These are phyloP conservation scores for Castanea crenata DNA, from an alignment of 306 rosid genomes.

Conservation along the genomic window DNA sequence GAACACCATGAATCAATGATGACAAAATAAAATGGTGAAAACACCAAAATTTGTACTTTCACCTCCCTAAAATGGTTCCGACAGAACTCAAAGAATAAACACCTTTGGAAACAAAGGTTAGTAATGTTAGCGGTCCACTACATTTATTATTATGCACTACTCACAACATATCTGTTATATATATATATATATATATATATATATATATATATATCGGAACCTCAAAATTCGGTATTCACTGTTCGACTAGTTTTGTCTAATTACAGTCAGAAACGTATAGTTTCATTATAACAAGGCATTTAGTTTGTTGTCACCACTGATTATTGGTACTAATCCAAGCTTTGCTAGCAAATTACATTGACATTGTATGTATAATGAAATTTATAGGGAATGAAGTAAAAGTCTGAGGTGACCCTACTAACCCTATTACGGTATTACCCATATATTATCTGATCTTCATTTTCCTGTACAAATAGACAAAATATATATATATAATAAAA, in stretches of 20 bases:
- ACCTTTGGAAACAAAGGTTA: too few relatives aligned
- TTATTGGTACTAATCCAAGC: background rate
- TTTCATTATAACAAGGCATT: too few relatives aligned
- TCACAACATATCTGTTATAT: too few relatives aligned
- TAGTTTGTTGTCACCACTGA: background rate
- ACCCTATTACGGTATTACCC: background rate
- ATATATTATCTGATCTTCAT: background rate
- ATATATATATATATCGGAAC: too few relatives aligned
- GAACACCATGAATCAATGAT: background rate
- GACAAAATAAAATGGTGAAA: background rate
- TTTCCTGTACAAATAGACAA: background rate
- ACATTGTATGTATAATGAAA: background rate
- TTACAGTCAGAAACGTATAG: too few relatives aligned
- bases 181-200: too few relatives aligned
- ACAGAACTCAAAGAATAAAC: too few relatives aligned
- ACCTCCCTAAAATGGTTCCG: background rate
- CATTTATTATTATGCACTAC: too few relatives aligned
- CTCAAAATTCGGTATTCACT: too few relatives aligned
- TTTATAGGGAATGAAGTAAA: background rate
- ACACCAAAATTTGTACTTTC: background rate
- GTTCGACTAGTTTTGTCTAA: too few relatives aligned
- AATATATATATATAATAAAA: background rate
- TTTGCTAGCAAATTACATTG: background rate
- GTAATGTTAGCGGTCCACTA: too few relatives aligned
- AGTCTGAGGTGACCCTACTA: background rate